Evolutionary conservation across 257 asterid genomes (phyloP).

Genomic region (Solanum etuberosum): DNA sequence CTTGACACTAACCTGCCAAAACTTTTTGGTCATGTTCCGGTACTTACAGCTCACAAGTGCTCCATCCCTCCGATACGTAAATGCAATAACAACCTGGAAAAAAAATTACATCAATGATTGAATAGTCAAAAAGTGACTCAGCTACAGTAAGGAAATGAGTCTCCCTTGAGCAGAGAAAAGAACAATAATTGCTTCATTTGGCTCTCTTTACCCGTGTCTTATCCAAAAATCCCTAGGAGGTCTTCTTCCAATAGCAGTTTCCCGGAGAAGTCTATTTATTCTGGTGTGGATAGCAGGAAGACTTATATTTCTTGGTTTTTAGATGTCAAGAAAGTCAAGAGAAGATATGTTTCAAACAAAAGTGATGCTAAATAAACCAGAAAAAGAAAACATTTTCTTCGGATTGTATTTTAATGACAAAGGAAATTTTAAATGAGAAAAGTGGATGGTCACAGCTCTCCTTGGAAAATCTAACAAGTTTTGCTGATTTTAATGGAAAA

Average conservation of each 20-base stretch:
- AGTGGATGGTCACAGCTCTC: neutral
- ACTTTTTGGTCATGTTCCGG: slow-evolving; percentile 52
- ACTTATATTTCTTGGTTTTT: neutral
- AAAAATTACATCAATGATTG: neutral
- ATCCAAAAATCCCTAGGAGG: neutral
- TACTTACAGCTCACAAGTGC: slow-evolving; percentile 83
- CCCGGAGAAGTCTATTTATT: neutral
- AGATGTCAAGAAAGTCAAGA: neutral
- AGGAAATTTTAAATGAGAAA: neutral
- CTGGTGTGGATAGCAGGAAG: neutral
- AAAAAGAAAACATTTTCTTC: neutral
- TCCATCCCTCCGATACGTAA: slow-evolving; percentile 65
- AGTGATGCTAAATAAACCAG: neutral
- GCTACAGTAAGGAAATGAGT: neutral
- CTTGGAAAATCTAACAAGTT: neutral
- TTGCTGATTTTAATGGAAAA: neutral
- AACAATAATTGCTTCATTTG: neutral
- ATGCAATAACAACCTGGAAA: slow-evolving; percentile 70
- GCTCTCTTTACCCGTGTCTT: neutral
- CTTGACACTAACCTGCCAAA: slow-evolving; percentile 62
- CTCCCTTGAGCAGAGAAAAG: neutral
- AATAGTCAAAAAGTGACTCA: neutral
- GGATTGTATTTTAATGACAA: neutral
- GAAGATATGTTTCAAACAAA: neutral
- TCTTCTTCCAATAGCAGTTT: neutral